A percentile compares a stretch with the other conserved stretches of the same genome.
phyloP scores from a whole-genome alignment of 2,329 filamentous ascomycete genomes.

The Cercospora canescens region DNA sequence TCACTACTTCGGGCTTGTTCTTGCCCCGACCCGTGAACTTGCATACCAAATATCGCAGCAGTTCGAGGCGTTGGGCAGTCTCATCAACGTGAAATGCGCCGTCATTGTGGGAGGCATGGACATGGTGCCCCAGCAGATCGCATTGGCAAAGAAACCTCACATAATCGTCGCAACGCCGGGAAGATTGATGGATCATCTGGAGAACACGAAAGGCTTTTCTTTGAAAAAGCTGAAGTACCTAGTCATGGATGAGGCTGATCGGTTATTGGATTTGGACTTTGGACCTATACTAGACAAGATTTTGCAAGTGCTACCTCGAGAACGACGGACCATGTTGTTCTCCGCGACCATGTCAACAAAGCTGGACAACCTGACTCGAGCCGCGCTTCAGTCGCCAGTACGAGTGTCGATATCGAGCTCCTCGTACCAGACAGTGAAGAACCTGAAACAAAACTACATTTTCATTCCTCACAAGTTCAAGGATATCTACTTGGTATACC shows the following conservation, averaged over 20 bases:
- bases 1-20: conserved; percentile 80
- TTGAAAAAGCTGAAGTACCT: conserved; percentile 79
- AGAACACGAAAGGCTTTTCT: conserved; percentile 96
- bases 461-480: conserved; percentile 87
- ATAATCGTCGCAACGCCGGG: conserved; percentile 91
- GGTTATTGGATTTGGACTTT: conserved; percentile 90
- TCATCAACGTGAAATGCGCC: conserved; percentile 83
- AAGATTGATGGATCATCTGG: conserved; percentile 83
- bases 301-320: conserved; percentile 79
- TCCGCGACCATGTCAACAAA: conserved; percentile 93
- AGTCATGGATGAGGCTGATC: conserved; percentile 93
- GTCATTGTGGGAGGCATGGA: conserved; percentile 87
- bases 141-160: conserved; percentile 93
- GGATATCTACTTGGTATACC: conserved; percentile 83
- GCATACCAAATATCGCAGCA: conserved; percentile 87
- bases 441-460: conserved; percentile 80
- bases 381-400: conserved; percentile 80
- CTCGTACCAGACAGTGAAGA: conserved; percentile 90
- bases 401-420: conserved; percentile 77
- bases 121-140: conserved; percentile 89
- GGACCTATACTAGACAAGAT: conserved; percentile 91
- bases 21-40: conserved; percentile 90
- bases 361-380: conserved; percentile 88
- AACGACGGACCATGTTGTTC: conserved; percentile 82
- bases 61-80: conserved; percentile 82